These are phyloP conservation scores for Aspergillus bertholletiae DNA, from an alignment of 495 filamentous ascomycete genomes.

Conservation along the genomic window DNA sequence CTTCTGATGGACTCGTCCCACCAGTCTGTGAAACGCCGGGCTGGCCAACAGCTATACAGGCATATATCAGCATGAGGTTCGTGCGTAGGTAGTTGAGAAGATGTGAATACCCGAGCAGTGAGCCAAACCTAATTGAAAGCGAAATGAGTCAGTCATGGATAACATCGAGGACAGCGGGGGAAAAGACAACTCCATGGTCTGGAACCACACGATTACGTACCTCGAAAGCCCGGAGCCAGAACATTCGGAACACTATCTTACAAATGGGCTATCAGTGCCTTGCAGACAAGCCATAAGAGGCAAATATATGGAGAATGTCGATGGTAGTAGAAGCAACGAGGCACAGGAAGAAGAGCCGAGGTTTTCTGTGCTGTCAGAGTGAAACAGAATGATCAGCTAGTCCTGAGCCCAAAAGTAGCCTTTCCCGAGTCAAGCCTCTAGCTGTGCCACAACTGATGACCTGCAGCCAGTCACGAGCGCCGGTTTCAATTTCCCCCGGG, in stretches of 20 bases:
- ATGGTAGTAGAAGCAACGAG: too few species aligned
- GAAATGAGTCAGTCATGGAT: conserved; percentile 6
- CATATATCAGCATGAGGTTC: conserved; percentile 18
- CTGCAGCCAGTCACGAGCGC: not conserved
- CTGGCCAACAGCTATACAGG: conserved; percentile 53
- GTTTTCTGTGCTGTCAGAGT: too few species aligned
- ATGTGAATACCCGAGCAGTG: conserved; percentile 33
- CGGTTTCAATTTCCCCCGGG: too few species aligned
- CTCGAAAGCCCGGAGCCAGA: conserved; percentile 42
- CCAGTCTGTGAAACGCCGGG: conserved; percentile 56
- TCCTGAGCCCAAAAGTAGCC: too few species aligned
- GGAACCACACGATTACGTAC: conserved; percentile 22
- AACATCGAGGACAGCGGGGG: not conserved
- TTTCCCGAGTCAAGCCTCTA: not conserved
- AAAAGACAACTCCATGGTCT: not conserved
- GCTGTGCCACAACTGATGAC: not conserved
- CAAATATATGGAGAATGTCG: not conserved
- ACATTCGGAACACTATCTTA: too few species aligned
- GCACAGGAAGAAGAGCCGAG: too few species aligned
- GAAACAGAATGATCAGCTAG: too few species aligned
- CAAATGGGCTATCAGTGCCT: too few species aligned
- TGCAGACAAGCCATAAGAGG: too few species aligned
- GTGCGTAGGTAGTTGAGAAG: not conserved
- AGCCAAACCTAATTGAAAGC: conserved; percentile 34
- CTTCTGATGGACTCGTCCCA: conserved; percentile 52